These are phyloP conservation scores for Datura wrightii DNA, from an alignment of 257 asterid genomes.

Conservation along the genomic window DNA sequence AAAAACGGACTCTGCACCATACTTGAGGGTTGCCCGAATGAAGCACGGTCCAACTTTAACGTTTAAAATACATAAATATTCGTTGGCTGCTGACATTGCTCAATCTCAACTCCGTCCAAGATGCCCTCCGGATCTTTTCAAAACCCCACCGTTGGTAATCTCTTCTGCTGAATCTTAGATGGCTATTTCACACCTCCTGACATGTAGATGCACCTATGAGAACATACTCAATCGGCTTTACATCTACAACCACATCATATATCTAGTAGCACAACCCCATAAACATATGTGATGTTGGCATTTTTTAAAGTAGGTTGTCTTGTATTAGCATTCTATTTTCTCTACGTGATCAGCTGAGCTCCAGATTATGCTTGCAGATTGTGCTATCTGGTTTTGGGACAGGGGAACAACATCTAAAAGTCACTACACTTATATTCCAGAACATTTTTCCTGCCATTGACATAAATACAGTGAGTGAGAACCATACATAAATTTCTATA, in stretches of 20 bases:
- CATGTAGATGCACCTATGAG: slow-evolving; percentile 22
- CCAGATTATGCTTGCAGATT: slow-evolving; percentile 55
- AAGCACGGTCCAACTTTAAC: slow-evolving; percentile 84
- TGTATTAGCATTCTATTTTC: neutral
- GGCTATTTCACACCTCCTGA: neutral
- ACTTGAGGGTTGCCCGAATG: slow-evolving; percentile 68
- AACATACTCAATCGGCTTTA: neutral
- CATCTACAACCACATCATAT: neutral
- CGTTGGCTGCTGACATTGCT: slow-evolving; percentile 76
- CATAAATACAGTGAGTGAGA: slow-evolving; percentile 75
- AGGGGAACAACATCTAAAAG: slow-evolving; percentile 93
- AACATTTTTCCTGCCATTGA: slow-evolving; percentile 96
- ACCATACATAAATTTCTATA: neutral
- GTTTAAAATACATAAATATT: slow-evolving; percentile 82
- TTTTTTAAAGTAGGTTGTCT: slow-evolving; percentile 13
- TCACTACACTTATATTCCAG: slow-evolving; percentile 85
- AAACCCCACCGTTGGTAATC: slow-evolving; percentile 83
- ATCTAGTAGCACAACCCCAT: slow-evolving; percentile 1
- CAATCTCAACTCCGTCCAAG: slow-evolving; percentile 86
- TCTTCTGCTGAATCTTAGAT: slow-evolving; percentile 2
- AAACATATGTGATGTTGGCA: neutral
- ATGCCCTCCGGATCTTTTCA: slow-evolving; percentile 76
- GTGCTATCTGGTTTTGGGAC: slow-evolving; percentile 97
- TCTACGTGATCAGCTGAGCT: slow-evolving; percentile 32
- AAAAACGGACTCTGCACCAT: slow-evolving; percentile 76